These are phyloP conservation scores for Aspergillus tubingensis DNA, from an alignment of 2,329 filamentous ascomycete genomes.

Conservation along the genomic window DNA sequence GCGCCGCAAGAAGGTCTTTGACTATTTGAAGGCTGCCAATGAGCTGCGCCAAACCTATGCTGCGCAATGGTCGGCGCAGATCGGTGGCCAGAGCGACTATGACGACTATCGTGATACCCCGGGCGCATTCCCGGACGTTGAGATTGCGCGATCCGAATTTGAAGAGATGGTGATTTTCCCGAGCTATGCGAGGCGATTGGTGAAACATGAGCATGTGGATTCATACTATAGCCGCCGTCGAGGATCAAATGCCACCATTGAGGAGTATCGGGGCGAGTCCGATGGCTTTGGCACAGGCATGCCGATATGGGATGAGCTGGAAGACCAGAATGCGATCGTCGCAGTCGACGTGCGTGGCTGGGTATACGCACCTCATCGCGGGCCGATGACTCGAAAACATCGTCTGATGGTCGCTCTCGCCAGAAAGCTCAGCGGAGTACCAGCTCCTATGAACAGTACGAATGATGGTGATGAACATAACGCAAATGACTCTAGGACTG, in stretches of 20 bases:
- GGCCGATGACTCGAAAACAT: slow-evolving; percentile 84
- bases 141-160: slow-evolving; percentile 75
- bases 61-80: slow-evolving; percentile 53
- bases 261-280: slow-evolving; percentile 42
- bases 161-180: slow-evolving; percentile 96
- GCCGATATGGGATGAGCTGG: slow-evolving; percentile 74
- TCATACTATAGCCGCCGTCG: slow-evolving; percentile 30
- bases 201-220: slow-evolving; percentile 49
- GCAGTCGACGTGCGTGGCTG: slow-evolving; percentile 95
- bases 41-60: slow-evolving; percentile 69
- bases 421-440: slow-evolving; percentile 82
- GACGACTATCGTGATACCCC: slow-evolving; percentile 58
- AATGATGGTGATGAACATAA: slow-evolving; percentile 31
- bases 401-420: slow-evolving; percentile 83
- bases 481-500: slow-evolving; percentile 22
- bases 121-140: slow-evolving; percentile 78
- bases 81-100: slow-evolving; percentile 41
- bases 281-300: slow-evolving; percentile 66
- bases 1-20: slow-evolving; percentile 76
- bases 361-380: slow-evolving; percentile 84
- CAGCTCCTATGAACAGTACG: slow-evolving; percentile 57
- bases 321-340: slow-evolving; percentile 81
- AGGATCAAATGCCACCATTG: slow-evolving; percentile 37
- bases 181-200: slow-evolving; percentile 80
- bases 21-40: slow-evolving; percentile 70